phyloP scores from a whole-genome alignment of 2,329 filamentous ascomycete genomes.

The Pseudonectria buxi region DNA sequence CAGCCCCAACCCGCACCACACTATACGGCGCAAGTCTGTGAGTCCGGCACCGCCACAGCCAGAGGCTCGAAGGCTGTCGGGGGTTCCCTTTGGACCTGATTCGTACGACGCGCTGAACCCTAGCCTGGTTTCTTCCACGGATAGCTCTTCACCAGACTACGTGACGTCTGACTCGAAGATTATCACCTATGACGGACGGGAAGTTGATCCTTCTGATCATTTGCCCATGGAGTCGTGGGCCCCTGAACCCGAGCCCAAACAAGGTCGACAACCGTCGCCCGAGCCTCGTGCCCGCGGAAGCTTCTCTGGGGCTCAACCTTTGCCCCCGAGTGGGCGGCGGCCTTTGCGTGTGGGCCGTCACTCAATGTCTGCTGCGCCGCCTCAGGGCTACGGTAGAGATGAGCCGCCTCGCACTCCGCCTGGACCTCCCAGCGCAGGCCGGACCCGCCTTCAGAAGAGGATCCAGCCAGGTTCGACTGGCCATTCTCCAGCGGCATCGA shows the following conservation, averaged over 20 bases:
- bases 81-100: slow-evolving; percentile 67
- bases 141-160: slow-evolving; percentile 31
- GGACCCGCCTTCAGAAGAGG: slow-evolving; percentile 62
- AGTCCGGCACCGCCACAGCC: slow-evolving; percentile 57
- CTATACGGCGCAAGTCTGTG: slow-evolving; percentile 64
- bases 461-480: slow-evolving; percentile 37
- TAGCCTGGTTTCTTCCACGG: slow-evolving; percentile 29
- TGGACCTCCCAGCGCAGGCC: slow-evolving; percentile 32
- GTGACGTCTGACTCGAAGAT: slow-evolving; percentile 59
- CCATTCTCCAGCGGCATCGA: slow-evolving; percentile 31
- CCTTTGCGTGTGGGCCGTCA: slow-evolving; percentile 46
- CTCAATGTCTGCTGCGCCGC: slow-evolving; percentile 34
- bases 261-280: slow-evolving; percentile 19
- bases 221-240: slow-evolving; percentile 72
- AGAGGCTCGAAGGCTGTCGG: slow-evolving; percentile 47
- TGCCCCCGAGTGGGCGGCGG: slow-evolving; percentile 44
- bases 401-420: slow-evolving; percentile 28
- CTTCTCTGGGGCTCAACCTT: slow-evolving; percentile 46
- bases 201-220: slow-evolving; percentile 76
- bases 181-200: slow-evolving; percentile 66
- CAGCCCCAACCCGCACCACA: slow-evolving; percentile 41
- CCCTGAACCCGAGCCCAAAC: slow-evolving; percentile 59
- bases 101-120: slow-evolving; percentile 70
- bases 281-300: slow-evolving; percentile 37
- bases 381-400: slow-evolving; percentile 24